Evolutionary conservation across 2,329 filamentous ascomycete species (phyloP), one percentile per base, ranked within the genome.

Genomic region (Xylaria sp.): DNA sequence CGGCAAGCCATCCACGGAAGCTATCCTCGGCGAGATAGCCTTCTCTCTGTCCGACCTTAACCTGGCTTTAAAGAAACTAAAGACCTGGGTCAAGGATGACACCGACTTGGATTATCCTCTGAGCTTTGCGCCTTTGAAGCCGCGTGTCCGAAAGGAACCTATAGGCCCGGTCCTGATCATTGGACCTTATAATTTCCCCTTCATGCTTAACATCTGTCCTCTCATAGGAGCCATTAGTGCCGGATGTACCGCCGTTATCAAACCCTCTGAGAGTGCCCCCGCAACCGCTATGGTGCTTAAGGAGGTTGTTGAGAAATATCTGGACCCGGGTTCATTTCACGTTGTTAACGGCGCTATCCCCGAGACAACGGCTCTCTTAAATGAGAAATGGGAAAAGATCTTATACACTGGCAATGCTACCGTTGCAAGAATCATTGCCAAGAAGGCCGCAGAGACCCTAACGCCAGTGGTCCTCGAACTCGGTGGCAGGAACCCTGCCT

Each of bases 321-420:
- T 99, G 62, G 96, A 98, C 78, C 88, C 89, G 1, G 87, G 89
- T 18, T 91, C 90, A 74, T 98, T 93, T 81, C 83, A 85, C 42
- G 88, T 93, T 67, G 85, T 98, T 73, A 96, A 98, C 79, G 96
- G 96, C 69, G 90, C 84, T 32, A 82, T 97, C 23, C 86, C 91
- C 3, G 93, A 97, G 84, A 94, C 92, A 3, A 93, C 92, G 54
- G 90, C 90, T 13, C 83, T 98, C 53, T 87, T 99, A 40, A 89
- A 95, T 66, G 89, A 94, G 83, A 95, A 95, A 80, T 99, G 94
- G 91, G 94, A 97, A 83, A 98, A 98, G 87, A 97, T 99, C 77
- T 94, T 96, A 84, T 99, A 97, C 84, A 99, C 96, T 0, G 96
- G 96, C 63, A 91, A 90, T 75, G 86, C 87, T 61, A 83, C 79